A percentile compares a stretch with the other conserved stretches of the same genome.
phyloP scores from a whole-genome alignment of 2,329 filamentous ascomycete species.

The Dactylellina sp. region DNA sequence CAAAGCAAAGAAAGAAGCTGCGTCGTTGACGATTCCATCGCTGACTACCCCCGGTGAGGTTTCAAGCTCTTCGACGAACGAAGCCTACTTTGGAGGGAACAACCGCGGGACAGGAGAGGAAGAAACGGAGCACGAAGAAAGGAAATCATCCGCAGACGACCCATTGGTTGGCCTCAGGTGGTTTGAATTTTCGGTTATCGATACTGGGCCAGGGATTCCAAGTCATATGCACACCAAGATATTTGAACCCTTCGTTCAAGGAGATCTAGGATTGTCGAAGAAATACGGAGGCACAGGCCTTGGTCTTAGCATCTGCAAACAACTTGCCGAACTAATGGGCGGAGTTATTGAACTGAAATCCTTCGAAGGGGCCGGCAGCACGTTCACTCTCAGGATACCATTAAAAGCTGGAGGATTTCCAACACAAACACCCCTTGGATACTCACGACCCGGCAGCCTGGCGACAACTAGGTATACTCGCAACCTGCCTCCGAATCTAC shows the following conservation, averaged over 20 bases:
- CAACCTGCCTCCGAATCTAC: conserved; percentile 48
- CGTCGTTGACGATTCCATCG: conserved; percentile 52
- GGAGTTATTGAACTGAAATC: conserved; percentile 77
- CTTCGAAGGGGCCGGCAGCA: conserved; percentile 66
- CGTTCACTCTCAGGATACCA: conserved; percentile 85
- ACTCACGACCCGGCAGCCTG: conserved; percentile 51
- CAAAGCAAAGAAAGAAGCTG: conserved; percentile 43
- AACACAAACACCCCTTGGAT: conserved; percentile 34
- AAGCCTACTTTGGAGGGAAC: conserved; percentile 40
- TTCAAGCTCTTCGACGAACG: conserved; percentile 43
- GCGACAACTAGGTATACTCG: conserved; percentile 54
- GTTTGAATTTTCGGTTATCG: conserved; percentile 78
- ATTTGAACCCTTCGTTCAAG: conserved; percentile 83
- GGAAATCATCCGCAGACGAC: conserved; percentile 69
- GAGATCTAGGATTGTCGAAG: conserved; percentile 79
- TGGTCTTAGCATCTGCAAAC: conserved; percentile 81
- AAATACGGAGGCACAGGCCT: conserved; percentile 83
- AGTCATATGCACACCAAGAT: conserved; percentile 78
- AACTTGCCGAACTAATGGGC: conserved; percentile 83
- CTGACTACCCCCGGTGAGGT: conserved; percentile 54
- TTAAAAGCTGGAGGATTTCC: conserved; percentile 65
- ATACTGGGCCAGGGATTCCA: conserved; percentile 80
- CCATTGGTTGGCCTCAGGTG: conserved; percentile 70
- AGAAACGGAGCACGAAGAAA: conserved; percentile 23
- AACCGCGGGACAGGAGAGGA: conserved; percentile 17